Base-by-base conservation (phyloP, 106 monocot species). In the Cymbidium sinense region DNA sequence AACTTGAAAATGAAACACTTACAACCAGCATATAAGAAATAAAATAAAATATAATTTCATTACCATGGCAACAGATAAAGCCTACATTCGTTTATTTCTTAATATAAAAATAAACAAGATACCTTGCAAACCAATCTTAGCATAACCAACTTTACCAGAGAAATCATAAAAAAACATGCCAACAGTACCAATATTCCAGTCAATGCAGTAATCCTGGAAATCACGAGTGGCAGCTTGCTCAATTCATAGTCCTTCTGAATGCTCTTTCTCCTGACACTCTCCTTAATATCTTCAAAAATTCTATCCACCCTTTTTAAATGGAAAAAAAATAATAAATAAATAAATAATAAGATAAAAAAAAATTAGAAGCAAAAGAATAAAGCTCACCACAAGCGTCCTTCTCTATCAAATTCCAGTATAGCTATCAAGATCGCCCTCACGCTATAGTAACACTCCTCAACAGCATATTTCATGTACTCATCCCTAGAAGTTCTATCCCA, bases 391-490 rank as follows among this genome's bases (percentile, higher is more conserved):
- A 86, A 80, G 55, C 80, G 77, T 31, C 96, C 96, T 80, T 93
- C 96, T 28, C 76, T 81, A 0, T 93, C 86, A 74, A 74, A 25
- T 74, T 74, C 74, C 0, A 96, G 79, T 80, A 93, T 89, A 52
- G 84, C 83, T 20, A 79, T 76, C 79, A 96, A 88, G 36, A 96
- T 82, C 64, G 85, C 37, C 33, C 77, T 74, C 44, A 93, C 86
- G 43, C 86, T 75, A 29, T 86, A 75, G 18, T 79, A 96, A 77
- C 89, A 89, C 81, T 96, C 96, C 79, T 91, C 83, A 73, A 96
- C 93, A 52, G 96, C 93, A 85, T 93, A 96, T 78, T 85, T 81
- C 96, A 93, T 96, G 39, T 89, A 91, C n/a, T 96, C 93, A 84
- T 96, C 96, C 75, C 84, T 85, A 64, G 89, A 85, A 75, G 93